These are phyloP conservation scores for Ogataea angusta DNA, from an alignment of 805 yeast genomes.

Conservation along the genomic window DNA sequence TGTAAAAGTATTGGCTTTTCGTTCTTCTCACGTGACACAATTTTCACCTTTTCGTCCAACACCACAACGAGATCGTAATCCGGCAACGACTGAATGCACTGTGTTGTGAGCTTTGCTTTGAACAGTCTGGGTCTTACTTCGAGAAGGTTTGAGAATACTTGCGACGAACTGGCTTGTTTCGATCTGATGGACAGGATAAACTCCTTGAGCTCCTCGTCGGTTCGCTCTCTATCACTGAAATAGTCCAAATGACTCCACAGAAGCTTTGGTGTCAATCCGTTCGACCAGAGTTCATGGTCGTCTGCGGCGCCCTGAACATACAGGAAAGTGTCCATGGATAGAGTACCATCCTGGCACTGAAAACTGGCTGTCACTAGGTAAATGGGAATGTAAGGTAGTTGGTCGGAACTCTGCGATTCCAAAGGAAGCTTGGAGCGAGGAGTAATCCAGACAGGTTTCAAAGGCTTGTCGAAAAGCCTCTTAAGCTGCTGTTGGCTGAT, in stretches of 20 bases:
- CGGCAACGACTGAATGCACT: not conserved
- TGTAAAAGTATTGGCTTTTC: slow-evolving; percentile 23
- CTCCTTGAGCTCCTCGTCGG: slow-evolving; percentile 32
- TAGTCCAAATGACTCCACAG: slow-evolving; percentile 51
- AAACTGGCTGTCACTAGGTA: slow-evolving; percentile 61
- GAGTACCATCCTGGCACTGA: slow-evolving; percentile 57
- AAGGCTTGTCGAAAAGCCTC: slow-evolving; percentile 37
- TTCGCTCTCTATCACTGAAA: slow-evolving; percentile 20
- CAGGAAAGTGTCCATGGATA: slow-evolving; percentile 42
- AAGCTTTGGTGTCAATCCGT: slow-evolving; percentile 46
- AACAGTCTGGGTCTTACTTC: slow-evolving; percentile 10
- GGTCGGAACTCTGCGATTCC: slow-evolving; percentile 19
- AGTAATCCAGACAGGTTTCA: slow-evolving; percentile 68
- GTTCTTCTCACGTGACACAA: slow-evolving; percentile 12
- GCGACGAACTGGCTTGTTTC: not conserved
- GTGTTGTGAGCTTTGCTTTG: slow-evolving; percentile 7
- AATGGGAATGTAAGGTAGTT: slow-evolving; percentile 36
- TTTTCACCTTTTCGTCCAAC: slow-evolving; percentile 13
- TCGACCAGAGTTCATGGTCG: slow-evolving; percentile 86
- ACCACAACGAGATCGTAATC: slow-evolving; percentile 29
- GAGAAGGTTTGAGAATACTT: slow-evolving; percentile 1
- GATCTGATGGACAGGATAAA: slow-evolving; percentile 4
- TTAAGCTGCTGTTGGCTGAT: slow-evolving; percentile 1
- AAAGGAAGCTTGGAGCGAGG: slow-evolving; percentile 41
- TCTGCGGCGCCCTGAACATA: slow-evolving; percentile 95